A percentile compares a stretch with the other conserved stretches of the same genome.
These are phyloP conservation scores for Mucor indicus DNA, from an alignment of 371 early-diverging fungal species.

Conservation along the genomic window DNA sequence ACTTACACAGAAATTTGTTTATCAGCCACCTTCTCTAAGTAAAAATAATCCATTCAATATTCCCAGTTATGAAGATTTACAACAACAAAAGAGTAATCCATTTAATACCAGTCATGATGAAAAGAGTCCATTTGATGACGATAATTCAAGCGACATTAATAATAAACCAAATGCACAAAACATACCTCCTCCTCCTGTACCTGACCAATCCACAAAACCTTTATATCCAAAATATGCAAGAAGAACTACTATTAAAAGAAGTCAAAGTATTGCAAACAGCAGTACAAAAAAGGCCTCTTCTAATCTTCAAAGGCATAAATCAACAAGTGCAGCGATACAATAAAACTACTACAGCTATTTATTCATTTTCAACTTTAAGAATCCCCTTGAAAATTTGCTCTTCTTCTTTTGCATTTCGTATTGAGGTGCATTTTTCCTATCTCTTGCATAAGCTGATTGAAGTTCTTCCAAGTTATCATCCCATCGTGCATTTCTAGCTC, in stretches of 20 bases:
- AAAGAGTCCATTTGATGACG: conserved; percentile 22
- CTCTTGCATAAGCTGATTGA: conserved; percentile 31
- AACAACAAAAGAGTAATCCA: too few species aligned
- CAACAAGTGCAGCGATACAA: too few species aligned
- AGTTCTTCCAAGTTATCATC: conserved; percentile 37
- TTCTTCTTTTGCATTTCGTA: conserved; percentile 13
- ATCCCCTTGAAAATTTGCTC: conserved; percentile 12
- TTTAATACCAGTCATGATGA: conserved; percentile 13
- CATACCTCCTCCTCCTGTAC: conserved; percentile 42
- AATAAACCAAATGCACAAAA: conserved; percentile 25
- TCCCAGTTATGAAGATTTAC: too few species aligned
- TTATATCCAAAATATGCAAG: conserved; percentile 37
- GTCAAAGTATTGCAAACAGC: too few species aligned
- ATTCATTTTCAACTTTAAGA: conserved; percentile 12
- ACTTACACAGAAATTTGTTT: conserved; percentile 40
- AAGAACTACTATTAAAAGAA: conserved; percentile 11
- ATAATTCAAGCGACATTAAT: conserved; percentile 12
- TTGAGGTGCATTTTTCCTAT: conserved; percentile 23
- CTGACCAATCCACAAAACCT: conserved; percentile 41
- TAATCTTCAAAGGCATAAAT: neutral
- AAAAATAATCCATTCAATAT: conserved; percentile 17
- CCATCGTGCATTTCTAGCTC: conserved; percentile 36
- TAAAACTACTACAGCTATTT: too few species aligned
- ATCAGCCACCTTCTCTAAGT: conserved; percentile 22
- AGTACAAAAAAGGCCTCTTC: too few species aligned